These are phyloP conservation scores for Ambrosiella cleistominuta DNA, from an alignment of 2,329 filamentous ascomycete species.

Conservation along the genomic window DNA sequence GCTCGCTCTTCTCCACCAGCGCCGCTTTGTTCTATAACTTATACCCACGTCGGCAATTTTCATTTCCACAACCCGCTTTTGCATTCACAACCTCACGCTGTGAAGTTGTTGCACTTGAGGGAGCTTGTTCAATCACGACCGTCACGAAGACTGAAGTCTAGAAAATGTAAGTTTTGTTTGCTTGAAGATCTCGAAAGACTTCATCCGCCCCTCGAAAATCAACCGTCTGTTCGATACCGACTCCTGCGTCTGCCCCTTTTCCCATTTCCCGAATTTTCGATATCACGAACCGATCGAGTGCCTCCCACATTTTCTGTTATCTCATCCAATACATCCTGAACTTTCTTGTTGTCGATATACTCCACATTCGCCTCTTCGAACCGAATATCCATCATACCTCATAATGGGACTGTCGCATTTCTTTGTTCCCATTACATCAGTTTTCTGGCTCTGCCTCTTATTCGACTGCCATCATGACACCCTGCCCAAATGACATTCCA, in stretches of 20 bases:
- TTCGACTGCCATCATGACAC: too few species aligned
- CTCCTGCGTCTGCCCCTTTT: background rate
- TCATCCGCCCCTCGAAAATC: background rate
- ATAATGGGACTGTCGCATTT: too few species aligned
- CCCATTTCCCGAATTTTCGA: background rate
- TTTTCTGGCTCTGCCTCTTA: too few species aligned
- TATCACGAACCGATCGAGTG: background rate
- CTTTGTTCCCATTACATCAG: too few species aligned
- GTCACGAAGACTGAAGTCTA: background rate
- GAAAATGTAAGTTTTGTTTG: background rate
- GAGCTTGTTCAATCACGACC: background rate
- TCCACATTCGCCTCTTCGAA: background rate
- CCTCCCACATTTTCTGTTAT: background rate
- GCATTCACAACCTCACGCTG: background rate
- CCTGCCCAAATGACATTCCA: too few species aligned
- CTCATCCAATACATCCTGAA: background rate
- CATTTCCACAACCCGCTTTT: background rate
- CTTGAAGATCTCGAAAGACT: background rate
- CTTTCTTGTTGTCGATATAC: background rate
- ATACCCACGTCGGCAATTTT: background rate
- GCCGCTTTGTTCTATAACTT: slow-evolving; percentile 1
- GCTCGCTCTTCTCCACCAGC: background rate
- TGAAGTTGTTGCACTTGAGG: background rate
- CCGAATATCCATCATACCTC: too few species aligned
- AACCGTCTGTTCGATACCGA: background rate